phyloP scores from a whole-genome alignment of 345 rosid genomes.

The Gossypium herbaceum region DNA sequence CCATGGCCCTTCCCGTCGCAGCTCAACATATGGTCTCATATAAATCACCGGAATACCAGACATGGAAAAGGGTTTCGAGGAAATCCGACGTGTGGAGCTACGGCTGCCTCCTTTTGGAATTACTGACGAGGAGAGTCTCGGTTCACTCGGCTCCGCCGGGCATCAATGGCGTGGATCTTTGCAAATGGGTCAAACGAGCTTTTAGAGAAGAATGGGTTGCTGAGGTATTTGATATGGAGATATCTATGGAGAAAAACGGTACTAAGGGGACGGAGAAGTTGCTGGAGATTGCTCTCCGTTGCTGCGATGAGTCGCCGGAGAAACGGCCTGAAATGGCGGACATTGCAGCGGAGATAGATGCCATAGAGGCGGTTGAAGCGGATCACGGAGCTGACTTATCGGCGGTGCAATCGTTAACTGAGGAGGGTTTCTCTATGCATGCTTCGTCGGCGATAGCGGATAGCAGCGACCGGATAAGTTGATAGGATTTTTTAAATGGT shows the following conservation, averaged over 20 bases:
- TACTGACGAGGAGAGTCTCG: conserved; percentile 40
- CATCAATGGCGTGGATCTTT: conserved; percentile 41
- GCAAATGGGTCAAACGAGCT: conserved; percentile 52
- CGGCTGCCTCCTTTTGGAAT: conserved; percentile 46
- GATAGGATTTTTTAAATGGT: background rate
- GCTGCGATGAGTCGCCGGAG: conserved; percentile 43
- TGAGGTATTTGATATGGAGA: conserved; percentile 50
- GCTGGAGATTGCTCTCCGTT: conserved; percentile 40
- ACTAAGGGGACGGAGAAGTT: conserved; percentile 37
- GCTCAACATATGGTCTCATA: conserved; percentile 35
- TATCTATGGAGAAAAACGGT: conserved; percentile 33
- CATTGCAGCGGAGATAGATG: conserved; percentile 30
- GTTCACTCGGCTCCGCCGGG: conserved; percentile 43
- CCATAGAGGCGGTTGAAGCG: conserved; percentile 18
- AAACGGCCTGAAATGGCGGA: conserved; percentile 48
- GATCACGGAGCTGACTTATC: conserved; percentile 28
- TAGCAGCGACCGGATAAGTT: background rate
- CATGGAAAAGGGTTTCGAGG: conserved; percentile 26
- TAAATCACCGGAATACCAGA: conserved; percentile 47
- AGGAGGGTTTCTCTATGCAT: conserved; percentile 27
- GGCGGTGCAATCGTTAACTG: conserved; percentile 29
- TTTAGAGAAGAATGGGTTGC: conserved; percentile 64
- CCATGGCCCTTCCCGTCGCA: conserved; percentile 43
- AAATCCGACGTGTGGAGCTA: conserved; percentile 58
- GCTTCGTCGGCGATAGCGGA: background rate